Base-by-base conservation (phyloP, 1,284 basidiomycete species). In the Ustilago xerochloae region DNA sequence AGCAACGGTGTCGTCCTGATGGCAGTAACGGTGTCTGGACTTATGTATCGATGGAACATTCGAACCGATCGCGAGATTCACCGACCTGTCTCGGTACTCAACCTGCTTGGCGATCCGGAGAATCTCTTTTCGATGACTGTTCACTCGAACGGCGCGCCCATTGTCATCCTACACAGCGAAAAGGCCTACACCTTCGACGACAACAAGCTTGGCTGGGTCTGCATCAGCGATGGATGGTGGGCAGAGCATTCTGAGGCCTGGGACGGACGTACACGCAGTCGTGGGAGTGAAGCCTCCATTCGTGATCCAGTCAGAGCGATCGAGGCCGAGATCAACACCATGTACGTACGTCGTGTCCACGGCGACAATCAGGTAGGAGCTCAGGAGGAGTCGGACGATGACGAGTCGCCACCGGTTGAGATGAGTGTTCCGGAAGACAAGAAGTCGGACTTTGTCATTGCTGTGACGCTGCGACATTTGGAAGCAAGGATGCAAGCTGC, bases 121-220 rank as follows among this genome's bases (percentile, higher is more conserved):
- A 73, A 71, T 16, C 60, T 81, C 3, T 61, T 70, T 20, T 58
- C 66, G 4, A 64, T 79, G 43, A 51, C 65, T 22, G 60, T 83
- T 18, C 79, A 81, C 49, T 53, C 66, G 35, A 84, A 83, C 33
- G 81, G 82, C 12, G 62, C 72, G 24, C 89, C 61, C 89, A 89
- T 82, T 24, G 46, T 80, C 12, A 58, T 81, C n/a, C 48, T 80
- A 13, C 59, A 61, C 35, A 64, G 57, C 36, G 78, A 83, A 36
- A 72, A 75, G 66, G 81, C 73, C 0, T 77, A 75, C 45, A 78
- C 80, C 2, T 64, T 81, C 43, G 81, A 84, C 65, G 52, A 71
- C 22, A 59, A 56, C 18, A 79, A 77, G 47, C 56, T 64, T 2
- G 63, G 77, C 18, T 77, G 79, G 56, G 70, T 78, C 1, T 78